Evolutionary conservation across 768 basidiomycete species (phyloP), one percentile per base, ranked within the genome.

Genomic region (Mycena indigotica): DNA sequence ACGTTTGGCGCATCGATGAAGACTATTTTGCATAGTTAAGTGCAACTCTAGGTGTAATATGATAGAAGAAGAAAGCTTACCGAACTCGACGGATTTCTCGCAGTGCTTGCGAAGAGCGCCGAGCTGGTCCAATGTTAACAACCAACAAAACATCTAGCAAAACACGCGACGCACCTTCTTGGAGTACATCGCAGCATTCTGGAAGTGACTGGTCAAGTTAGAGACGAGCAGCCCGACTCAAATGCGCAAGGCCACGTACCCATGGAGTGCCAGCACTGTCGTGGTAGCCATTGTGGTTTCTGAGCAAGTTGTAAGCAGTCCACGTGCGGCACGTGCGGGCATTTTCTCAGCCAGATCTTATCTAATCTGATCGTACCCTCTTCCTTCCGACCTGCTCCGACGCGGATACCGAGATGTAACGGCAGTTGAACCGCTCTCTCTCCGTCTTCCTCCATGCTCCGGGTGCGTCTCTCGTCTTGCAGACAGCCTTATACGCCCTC

Each of bases 81-180:
- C 86, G 53, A 91, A 75, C 61, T 91, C 88, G 38, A 89, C 69
- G 52, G 80, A 78, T 61, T 86, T 84, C 56, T 75, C 82, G 61
- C 84, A 83, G 56, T 87, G 79, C 70, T 89, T 91, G 50, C 89
- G 80, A 25, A 92, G 74, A 2, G 89, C 89, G 19, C 86, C 88
- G 44, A 91, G 74, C 89, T 92, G 63, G n/a, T n/a, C n/a, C n/a
- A n/a, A n/a, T n/a, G n/a, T n/a, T n/a, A n/a, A n/a, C n/a, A n/a
- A n/a, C n/a, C n/a, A n/a, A n/a, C n/a, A n/a, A n/a, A n/a, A n/a
- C n/a, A n/a, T n/a, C n/a, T n/a, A n/a, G n/a, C n/a, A n/a, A n/a
- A n/a, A n/a, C n/a, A n/a, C n/a, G n/a, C n/a, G n/a, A n/a, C n/a
- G n/a, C 58, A 89, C 89, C 65, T 87, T 78, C 75, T 88, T 91